Evolutionary conservation across 208 protist species (phyloP).

Genomic region (Angomonas desouzai): DNA sequence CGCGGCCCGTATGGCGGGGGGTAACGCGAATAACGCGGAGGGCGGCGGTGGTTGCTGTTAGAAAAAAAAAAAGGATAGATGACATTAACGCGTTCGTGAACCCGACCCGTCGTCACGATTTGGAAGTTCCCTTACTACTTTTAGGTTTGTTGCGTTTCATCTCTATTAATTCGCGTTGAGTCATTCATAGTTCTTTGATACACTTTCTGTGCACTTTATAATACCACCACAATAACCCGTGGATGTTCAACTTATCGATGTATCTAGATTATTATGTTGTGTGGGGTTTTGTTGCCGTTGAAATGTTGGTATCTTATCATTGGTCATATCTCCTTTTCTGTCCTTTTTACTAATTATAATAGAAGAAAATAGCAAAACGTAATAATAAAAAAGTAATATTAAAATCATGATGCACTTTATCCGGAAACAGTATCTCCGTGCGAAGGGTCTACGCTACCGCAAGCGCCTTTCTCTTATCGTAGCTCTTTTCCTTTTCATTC

Average conservation of each 20-base stretch:
- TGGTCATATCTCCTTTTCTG: slow-evolving; percentile 3
- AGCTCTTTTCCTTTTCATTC: neutral
- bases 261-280: too few species aligned
- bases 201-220: too few species aligned
- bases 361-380: neutral
- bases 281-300: too few species aligned
- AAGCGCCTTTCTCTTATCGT: neutral
- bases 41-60: slow-evolving; percentile 11
- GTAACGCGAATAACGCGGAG: neutral
- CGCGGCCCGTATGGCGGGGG: neutral
- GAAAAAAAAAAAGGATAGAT: neutral
- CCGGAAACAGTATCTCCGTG: neutral
- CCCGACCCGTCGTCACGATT: too few species aligned
- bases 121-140: too few species aligned
- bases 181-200: too few species aligned
- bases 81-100: too few species aligned
- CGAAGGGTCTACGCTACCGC: neutral
- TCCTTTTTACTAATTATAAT: neutral
- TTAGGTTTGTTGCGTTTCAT: too few species aligned
- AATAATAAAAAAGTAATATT: neutral
- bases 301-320: too few species aligned
- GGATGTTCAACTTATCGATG: too few species aligned
- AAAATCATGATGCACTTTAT: neutral
- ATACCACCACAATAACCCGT: too few species aligned
- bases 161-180: too few species aligned